Evolutionary conservation across 768 basidiomycete genomes (phyloP), one percentile per base, ranked within the genome.

Genomic region (Leccinum subgranulosum): DNA sequence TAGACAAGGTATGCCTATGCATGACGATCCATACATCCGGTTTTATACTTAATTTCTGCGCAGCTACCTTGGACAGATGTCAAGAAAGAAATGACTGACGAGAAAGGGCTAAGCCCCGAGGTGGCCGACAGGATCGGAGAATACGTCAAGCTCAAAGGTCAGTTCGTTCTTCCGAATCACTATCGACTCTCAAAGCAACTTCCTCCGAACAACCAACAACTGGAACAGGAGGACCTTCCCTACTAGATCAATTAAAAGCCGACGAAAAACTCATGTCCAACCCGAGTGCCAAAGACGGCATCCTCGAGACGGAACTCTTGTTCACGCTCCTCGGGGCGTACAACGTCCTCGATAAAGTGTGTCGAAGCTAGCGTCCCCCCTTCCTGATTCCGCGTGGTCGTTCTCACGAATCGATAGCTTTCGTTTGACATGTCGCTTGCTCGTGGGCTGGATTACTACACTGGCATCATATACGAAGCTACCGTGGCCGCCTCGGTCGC

Each of bases 361-460:
- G 76, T 54, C 14, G 19, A 23, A n/a, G 33, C 41, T 48, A 27
- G 17, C 15, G 12, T 36, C 21, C 11, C 19, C 19, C 41, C n/a
- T 19, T 36, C 7, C 39, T 23, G 15, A 29, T 31, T 39, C 2
- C 33, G 27, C 12, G 41, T 0, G 41, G 9, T 27, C 25, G 3
- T 49, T 51, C 31, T 56, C n/a, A 61, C 31, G 25, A 1, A 28
- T 49, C 3, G 10, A 53, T 61, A 94, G 91, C 83, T 99, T 66
- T 95, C 92, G 3, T 98, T 99, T 69, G 96, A 99, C 73, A 82
- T 98, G 62, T 97, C 94, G 2, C 84, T 99, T 14, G 96, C 96
- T n/a, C 88, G 96, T 31, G 96, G 96, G 39, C 82, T 98, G 21
- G 97, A 98, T 73, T 98, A 99, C 74, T 98, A 99, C 75, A 99